These are phyloP conservation scores for Papilionanthe hybrid DNA, from an alignment of 116 monocot genomes.

Conservation along the genomic window DNA sequence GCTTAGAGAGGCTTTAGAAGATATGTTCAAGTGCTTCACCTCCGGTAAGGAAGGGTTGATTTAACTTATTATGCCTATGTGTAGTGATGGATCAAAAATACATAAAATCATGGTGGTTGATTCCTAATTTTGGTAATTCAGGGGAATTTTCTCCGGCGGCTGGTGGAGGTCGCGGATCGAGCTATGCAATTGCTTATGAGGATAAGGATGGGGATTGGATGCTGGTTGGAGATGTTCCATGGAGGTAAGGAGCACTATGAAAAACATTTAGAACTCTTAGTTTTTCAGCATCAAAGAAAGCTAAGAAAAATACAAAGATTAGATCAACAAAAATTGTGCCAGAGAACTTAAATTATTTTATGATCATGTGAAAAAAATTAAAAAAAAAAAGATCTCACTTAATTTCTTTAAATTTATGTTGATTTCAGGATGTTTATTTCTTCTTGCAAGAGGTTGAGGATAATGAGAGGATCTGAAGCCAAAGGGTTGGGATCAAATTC, in stretches of 20 bases:
- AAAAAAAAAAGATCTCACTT: too few species aligned
- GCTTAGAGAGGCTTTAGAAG: slow-evolving; percentile 16
- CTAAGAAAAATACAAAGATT: too few species aligned
- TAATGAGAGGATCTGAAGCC: slow-evolving; percentile 54
- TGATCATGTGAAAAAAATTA: too few species aligned
- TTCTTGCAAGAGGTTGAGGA: slow-evolving; percentile 50
- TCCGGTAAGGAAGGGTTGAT: slow-evolving; percentile 1
- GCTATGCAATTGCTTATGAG: slow-evolving; percentile 41
- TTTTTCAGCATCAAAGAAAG: too few species aligned
- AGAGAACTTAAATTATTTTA: too few species aligned
- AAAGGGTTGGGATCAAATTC: slow-evolving; percentile 32
- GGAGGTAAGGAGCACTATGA: slow-evolving; percentile 17
- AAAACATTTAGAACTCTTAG: too few species aligned
- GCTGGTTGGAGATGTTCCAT: slow-evolving; percentile 61
- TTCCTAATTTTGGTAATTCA: background rate
- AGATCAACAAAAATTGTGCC: too few species aligned
- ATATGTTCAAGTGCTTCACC: slow-evolving; percentile 24
- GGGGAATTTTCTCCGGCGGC: slow-evolving; percentile 14
- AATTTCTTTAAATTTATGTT: too few species aligned
- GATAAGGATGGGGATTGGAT: slow-evolving; percentile 55
- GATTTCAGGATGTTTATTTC: slow-evolving; percentile 40
- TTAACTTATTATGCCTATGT: background rate
- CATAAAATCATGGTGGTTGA: background rate
- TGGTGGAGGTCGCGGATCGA: slow-evolving; percentile 16
- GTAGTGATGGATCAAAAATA: background rate